Conservation (phyloP, 73 alveolate genomes). For the Blepharisma japonicum region DNA sequence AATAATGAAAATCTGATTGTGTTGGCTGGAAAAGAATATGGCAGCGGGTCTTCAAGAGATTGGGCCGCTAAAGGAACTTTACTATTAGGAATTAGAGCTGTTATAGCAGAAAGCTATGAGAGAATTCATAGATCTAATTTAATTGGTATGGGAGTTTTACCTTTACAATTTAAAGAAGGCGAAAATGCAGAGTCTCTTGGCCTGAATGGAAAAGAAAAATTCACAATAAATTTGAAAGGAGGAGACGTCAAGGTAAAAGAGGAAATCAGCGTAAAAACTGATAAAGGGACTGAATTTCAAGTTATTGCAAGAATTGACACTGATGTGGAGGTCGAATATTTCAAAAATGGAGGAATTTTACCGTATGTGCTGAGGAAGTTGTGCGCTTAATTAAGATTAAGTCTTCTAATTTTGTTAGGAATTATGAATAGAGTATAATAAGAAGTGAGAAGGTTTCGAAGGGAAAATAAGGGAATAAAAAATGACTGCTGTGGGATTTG, state of each 20-base stretch:
- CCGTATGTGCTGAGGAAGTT: slow-evolving; percentile 82
- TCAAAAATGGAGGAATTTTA: slow-evolving; percentile 85
- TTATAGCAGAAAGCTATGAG: slow-evolving; percentile 80
- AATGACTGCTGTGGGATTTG: slow-evolving; percentile 34
- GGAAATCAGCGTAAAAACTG: slow-evolving; percentile 42
- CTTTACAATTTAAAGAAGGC: slow-evolving; percentile 79
- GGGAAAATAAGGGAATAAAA: not conserved
- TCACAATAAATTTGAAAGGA: slow-evolving; percentile 46
- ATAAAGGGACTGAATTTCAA: slow-evolving; percentile 58
- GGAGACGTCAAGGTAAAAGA: slow-evolving; percentile 55
- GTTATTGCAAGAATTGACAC: slow-evolving; percentile 76
- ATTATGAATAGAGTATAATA: no score
- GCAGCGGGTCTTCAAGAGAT: slow-evolving; percentile 86
- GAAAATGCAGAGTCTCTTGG: slow-evolving; percentile 77
- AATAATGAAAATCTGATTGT: slow-evolving; percentile 55
- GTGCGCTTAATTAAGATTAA: no score
- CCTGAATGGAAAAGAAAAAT: slow-evolving; percentile 65
- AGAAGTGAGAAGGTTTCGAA: no score
- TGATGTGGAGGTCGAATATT: slow-evolving; percentile 79
- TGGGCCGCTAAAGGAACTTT: slow-evolving; percentile 90
- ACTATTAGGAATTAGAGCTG: slow-evolving; percentile 71
- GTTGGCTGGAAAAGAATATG: slow-evolving; percentile 84
- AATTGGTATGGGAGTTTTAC: slow-evolving; percentile 91
- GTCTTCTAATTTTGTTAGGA: no score
- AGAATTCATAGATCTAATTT: slow-evolving; percentile 90